phyloP scores from a whole-genome alignment of 1,284 basidiomycete genomes.

The Pseudozyma flocculosa region DNA sequence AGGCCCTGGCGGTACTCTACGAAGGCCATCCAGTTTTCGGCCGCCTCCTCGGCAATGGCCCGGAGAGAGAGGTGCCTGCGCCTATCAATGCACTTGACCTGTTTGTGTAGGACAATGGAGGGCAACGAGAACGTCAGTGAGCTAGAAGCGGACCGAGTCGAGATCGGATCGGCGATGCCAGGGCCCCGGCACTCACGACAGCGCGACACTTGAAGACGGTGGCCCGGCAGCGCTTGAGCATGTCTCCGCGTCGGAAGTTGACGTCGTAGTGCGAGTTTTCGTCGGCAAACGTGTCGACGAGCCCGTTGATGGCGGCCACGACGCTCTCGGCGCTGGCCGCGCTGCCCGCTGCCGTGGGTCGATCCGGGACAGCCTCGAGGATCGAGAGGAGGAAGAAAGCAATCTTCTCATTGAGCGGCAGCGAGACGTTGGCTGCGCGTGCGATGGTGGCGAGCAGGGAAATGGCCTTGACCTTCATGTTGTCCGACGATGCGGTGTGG shows the following conservation, averaged over 20 bases:
- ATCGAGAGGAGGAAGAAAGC: conserved; percentile 27
- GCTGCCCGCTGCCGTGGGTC: not conserved
- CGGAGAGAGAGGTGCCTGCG: conserved; percentile 60
- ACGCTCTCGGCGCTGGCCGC: conserved; percentile 68
- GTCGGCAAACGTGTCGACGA: conserved; percentile 94
- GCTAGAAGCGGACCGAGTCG: not conserved
- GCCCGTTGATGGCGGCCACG: conserved; percentile 77
- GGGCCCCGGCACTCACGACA: not conserved
- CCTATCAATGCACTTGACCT: conserved; percentile 63
- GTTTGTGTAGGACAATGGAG: not conserved
- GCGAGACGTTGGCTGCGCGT: conserved; percentile 9
- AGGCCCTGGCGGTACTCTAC: conserved; percentile 70
- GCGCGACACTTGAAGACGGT: conserved; percentile 13
- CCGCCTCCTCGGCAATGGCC: conserved; percentile 61
- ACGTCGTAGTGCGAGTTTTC: conserved; percentile 79
- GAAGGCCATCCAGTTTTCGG: conserved; percentile 83
- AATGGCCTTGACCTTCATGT: conserved; percentile 44
- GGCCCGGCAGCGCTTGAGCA: conserved; percentile 8
- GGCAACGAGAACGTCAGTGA: not conserved
- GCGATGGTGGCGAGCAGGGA: conserved; percentile 37
- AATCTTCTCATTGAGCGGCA: conserved; percentile 16
- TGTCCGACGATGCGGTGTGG: conserved; percentile 22
- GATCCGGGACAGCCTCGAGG: conserved; percentile 25
- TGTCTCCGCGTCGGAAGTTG: conserved; percentile 69
- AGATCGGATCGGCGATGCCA: not conserved